Base-by-base conservation (phyloP, 306 rosid genomes). In the Calophaca sinica region DNA sequence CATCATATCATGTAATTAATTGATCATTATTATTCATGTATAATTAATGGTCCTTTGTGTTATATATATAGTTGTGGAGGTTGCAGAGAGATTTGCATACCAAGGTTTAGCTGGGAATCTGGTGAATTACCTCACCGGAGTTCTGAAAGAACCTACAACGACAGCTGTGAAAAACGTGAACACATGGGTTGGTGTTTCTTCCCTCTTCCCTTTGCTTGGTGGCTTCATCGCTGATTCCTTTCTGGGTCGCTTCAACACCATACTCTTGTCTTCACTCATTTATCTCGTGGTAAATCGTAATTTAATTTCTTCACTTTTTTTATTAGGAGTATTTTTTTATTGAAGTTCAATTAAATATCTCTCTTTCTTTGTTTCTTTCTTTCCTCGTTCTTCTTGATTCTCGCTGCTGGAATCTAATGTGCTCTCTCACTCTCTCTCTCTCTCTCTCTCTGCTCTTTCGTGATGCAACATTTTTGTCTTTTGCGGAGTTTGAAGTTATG, bases 241-340 rank as follows among this genome's bases (percentile, higher is more conserved):
- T 36, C 33, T 87, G 0, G 94, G 94, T 51, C 87, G 94, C 3
- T 89, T 87, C 88, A 79, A 54, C 28, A 85, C 94, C 39, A 89
- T 89, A 14, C 73, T 89, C 62, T 4, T 74, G 9, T 85, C 94
- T 2, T 81, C 87, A 2, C 31, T 67, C 80, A 81, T 87, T 29
- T 89, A 85, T 75, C 80, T 85, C 7, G 3, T 77, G 87, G 94
- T 89, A 81, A 74, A 12, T 55, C 1, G 3, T 60, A 15, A 14
- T 14, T 2, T 20, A 1, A 2, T 3, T 6, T 7, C 12, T 7
- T n/a, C 26, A 1, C 4, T 2, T n/a, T n/a, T n/a, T n/a, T n/a
- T n/a, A n/a, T n/a, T n/a, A n/a, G n/a, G n/a, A 7, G 1, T 12
- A 0, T 53, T 0, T 54, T 9, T 20, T 54, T 62, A 7, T 10